Evolutionary conservation across 2,329 filamentous ascomycete genomes (phyloP).

Genomic region (Cyphellophora attinorum): DNA sequence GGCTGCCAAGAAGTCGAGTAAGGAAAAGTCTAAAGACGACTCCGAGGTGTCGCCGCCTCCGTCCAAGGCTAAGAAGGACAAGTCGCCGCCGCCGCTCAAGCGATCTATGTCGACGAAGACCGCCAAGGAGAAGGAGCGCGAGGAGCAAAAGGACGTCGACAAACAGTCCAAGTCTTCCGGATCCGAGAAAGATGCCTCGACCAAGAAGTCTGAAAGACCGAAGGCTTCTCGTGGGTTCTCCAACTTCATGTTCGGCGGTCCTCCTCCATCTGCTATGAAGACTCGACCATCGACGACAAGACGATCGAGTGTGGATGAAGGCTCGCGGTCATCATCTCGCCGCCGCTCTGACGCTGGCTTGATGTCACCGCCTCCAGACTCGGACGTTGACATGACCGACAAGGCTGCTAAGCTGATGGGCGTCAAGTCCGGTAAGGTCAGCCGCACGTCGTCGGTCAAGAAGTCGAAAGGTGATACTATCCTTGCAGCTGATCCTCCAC

Average conservation of each 20-base stretch:
- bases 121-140: constrained; percentile 43
- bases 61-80: constrained; percentile 32
- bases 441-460: constrained; percentile 41
- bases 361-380: constrained; percentile 64
- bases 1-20: constrained; percentile 36
- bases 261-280: constrained; percentile 45
- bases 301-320: constrained; percentile 46
- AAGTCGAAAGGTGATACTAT: constrained; percentile 23
- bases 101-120: constrained; percentile 50
- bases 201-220: constrained; percentile 38
- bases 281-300: constrained; percentile 61
- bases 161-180: constrained; percentile 60
- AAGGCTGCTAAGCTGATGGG: constrained; percentile 76
- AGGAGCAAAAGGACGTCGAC: constrained; percentile 46
- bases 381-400: constrained; percentile 53
- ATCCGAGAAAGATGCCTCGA: constrained; percentile 59
- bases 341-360: constrained; percentile 63
- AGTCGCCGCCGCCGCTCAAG: constrained; percentile 32
- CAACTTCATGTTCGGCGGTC: constrained; percentile 57
- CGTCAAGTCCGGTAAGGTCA: constrained; percentile 38
- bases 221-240: constrained; percentile 49
- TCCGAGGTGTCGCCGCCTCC: constrained; percentile 19
- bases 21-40: constrained; percentile 39
- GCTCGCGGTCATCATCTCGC: constrained; percentile 47
- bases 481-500: not conserved